Percentiles rank a stretch among this genome's conserved stretches.
Evolutionary conservation across 106 monocot genomes (phyloP).

Genomic region (Hemerocallis citrina): DNA sequence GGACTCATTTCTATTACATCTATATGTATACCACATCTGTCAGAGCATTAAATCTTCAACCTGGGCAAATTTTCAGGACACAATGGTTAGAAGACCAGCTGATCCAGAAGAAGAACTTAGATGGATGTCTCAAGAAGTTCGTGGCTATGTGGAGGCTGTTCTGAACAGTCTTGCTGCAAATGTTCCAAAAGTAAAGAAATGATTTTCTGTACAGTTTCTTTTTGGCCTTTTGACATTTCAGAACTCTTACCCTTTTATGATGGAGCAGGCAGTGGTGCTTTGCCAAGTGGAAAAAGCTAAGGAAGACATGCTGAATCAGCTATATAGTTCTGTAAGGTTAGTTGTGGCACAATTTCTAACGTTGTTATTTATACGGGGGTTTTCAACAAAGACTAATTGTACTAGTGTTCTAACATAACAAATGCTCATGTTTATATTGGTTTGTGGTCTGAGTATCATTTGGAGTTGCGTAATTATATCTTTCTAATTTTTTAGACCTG

Average conservation of each 20-base stretch:
- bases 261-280: conserved; percentile 79
- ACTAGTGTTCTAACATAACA: too few relatives aligned
- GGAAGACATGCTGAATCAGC: conserved; percentile 98
- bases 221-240: neutral
- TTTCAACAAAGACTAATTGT: too few relatives aligned
- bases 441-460: too few relatives aligned
- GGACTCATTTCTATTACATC: too few relatives aligned
- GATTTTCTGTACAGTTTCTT: neutral
- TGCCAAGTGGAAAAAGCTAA: conserved; percentile 99
- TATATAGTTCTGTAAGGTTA: conserved; percentile 91
- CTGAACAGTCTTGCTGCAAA: conserved; percentile 97
- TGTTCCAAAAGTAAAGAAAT: conserved; percentile 64
- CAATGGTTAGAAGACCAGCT: conserved; percentile 80
- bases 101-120: conserved; percentile 97
- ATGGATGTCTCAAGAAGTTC: conserved; percentile 99
- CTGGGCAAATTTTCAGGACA: conserved; percentile 41
- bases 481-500: too few relatives aligned
- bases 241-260: conserved; percentile 6
- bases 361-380: neutral
- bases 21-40: too few relatives aligned
- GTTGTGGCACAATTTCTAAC: neutral
- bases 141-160: conserved; percentile 97
- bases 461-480: too few relatives aligned
- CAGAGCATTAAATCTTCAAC: too few relatives aligned
- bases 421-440: neutral